Evolutionary conservation across 1,284 basidiomycete genomes (phyloP), one percentile per base, ranked within the genome.

Genomic region (Cryptococcus neoformans): DNA sequence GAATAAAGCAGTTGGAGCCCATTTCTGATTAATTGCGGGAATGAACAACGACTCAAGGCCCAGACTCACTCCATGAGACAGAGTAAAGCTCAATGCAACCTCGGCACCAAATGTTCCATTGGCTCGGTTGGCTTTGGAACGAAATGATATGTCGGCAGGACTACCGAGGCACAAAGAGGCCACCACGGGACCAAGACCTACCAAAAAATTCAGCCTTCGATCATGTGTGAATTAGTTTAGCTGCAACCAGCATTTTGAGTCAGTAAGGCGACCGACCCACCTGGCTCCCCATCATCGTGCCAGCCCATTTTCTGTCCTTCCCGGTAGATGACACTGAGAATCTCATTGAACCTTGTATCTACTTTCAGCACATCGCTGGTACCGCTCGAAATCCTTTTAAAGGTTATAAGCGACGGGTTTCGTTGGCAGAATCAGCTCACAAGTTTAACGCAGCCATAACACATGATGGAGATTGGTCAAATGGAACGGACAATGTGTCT

Each of bases 271-370:
- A 28, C 28, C 28, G 28, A 28, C 68, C 51, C 51, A 74, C 72
- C 72, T 16, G 49, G 34, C 57, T 75, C 73, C 40, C 73, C 72
- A 50, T 76, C 74, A 58, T 76, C 74, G 56, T 76, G 74, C 70
- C 70, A 76, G 51, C 57, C 67, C 74, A 76, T 76, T 64, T 73
- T 74, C 54, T 76, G 74, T 1, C 69, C 73, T 54, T 76, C 73
- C 11, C 72, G 60, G 49, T 76, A 76, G 58, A 74, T 59, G 34
- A 76, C 69, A 46, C 65, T 68, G 8, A 76, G 63, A 28, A 73
- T 58, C 59, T 76, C 74, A 60, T 76, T 74, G 60, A 74, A 76
- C 10, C 37, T 54, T 4, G 28, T 28, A 4, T 28, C 28, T 28
- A 4, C 28, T 28, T 28, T 28, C 41, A 12, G 41, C 41, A 42